Conservation (phyloP, 768 basidiomycete genomes). For the Mycena metata region DNA sequence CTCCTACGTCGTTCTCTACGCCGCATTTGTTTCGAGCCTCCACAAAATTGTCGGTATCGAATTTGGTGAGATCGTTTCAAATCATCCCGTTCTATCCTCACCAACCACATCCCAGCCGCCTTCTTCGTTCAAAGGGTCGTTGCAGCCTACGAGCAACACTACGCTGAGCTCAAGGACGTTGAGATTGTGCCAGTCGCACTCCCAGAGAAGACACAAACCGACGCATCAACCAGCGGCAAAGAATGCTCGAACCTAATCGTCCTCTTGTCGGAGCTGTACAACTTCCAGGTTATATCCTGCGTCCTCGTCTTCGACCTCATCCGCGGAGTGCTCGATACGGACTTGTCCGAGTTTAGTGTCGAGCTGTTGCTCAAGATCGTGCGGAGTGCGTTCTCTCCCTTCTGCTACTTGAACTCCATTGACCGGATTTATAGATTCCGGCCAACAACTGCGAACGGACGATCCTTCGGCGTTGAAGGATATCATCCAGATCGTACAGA, state of each 20-base stretch:
- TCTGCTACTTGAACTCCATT: background rate
- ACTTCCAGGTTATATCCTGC: conserved; percentile 93
- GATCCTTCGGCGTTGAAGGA: conserved; percentile 94
- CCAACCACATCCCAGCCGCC: conserved; percentile 66
- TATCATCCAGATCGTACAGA: conserved; percentile 86
- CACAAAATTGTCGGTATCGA: conserved; percentile 88
- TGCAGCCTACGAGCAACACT: conserved; percentile 73
- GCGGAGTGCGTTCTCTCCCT: conserved; percentile 67
- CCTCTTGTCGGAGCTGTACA: conserved; percentile 93
- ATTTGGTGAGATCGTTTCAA: conserved; percentile 73
- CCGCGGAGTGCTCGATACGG: conserved; percentile 73
- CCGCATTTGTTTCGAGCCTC: conserved; percentile 85
- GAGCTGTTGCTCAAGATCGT: conserved; percentile 90
- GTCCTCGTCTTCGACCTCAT: conserved; percentile 93
- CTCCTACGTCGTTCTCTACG: conserved; percentile 90
- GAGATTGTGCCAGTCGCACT: conserved; percentile 26
- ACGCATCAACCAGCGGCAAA: conserved; percentile 71
- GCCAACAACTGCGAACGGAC: conserved; percentile 90
- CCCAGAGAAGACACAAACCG: conserved; percentile 36
- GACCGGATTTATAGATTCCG: conserved; percentile 74
- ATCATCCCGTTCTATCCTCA: background rate
- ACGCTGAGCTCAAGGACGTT: conserved; percentile 49
- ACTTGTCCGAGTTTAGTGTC: conserved; percentile 83
- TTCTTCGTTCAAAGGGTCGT: conserved; percentile 85
- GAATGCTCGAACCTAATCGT: conserved; percentile 91